phyloP scores from a whole-genome alignment of 805 yeast species.

The Myxozyma melibiosi region DNA sequence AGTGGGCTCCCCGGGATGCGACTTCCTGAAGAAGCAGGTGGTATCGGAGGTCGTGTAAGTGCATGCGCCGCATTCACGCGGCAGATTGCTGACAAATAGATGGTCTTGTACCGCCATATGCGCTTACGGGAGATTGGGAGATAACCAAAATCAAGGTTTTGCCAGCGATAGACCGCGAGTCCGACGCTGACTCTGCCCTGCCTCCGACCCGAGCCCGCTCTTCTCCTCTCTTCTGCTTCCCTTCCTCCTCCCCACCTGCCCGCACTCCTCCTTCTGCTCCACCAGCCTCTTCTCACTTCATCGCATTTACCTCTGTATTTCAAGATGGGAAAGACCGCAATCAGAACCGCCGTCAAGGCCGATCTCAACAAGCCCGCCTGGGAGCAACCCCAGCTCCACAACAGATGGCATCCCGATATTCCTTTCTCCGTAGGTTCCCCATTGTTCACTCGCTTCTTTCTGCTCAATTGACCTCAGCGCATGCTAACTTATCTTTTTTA shows the following conservation, averaged over 20 bases:
- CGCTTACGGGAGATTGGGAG: conserved; percentile 4
- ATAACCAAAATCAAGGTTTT: conserved; percentile 4
- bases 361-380: conserved; percentile 50
- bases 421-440: conserved; percentile 45
- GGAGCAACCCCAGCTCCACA: conserved; percentile 52
- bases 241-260: background rate
- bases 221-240: background rate
- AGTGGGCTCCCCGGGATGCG: conserved; percentile 3
- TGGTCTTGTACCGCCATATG: background rate
- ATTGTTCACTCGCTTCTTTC: conserved; percentile 43
- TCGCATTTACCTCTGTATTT: background rate
- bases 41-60: background rate
- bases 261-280: background rate
- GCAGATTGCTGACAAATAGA: background rate
- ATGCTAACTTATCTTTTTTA: background rate
- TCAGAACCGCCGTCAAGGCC: conserved; percentile 47
- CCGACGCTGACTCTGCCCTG: background rate
- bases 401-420: conserved; percentile 58
- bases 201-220: background rate
- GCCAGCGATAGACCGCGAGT: background rate
- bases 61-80: conserved; percentile 4
- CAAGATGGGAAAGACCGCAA: conserved; percentile 18
- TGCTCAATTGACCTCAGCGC: background rate
- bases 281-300: background rate
- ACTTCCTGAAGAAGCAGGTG: conserved; percentile 6